These are phyloP conservation scores for Colletotrichum endophyticum DNA, from an alignment of 2,329 filamentous ascomycete genomes.

Conservation along the genomic window DNA sequence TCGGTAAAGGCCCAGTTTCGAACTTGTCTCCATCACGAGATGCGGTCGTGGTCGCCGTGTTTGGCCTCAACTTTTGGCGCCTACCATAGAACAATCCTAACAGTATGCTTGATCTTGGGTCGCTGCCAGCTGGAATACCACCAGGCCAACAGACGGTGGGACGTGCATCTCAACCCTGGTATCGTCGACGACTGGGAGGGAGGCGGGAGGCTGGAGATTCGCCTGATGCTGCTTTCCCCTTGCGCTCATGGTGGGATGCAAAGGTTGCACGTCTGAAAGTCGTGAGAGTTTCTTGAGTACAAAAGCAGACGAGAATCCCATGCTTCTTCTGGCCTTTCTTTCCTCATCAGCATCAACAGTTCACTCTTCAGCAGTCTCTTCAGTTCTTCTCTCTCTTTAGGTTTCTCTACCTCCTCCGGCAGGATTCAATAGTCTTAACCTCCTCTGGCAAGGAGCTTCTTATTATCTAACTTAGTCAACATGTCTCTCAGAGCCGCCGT, in stretches of 20 bases:
- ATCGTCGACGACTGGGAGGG: neutral
- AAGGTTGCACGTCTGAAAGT: neutral
- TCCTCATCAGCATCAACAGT: conserved; percentile 14
- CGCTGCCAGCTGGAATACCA: neutral
- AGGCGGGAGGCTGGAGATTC: neutral
- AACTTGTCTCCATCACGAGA: conserved; percentile 13
- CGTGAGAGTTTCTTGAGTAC: conserved; percentile 2
- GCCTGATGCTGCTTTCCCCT: neutral
- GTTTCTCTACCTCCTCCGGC: conserved; percentile 13
- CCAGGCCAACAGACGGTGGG: neutral
- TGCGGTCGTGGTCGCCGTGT: neutral
- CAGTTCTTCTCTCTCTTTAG: conserved; percentile 10
- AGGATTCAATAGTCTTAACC: conserved; percentile 13
- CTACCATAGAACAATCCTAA: neutral
- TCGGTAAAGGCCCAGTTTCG: conserved; percentile 9
- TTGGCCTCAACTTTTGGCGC: conserved; percentile 17
- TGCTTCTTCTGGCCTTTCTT: neutral
- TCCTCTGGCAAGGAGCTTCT: conserved; percentile 20
- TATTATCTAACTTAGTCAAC: conserved; percentile 18
- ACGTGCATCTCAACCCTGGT: neutral
- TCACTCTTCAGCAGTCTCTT: conserved; percentile 14
- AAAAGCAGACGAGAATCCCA: conserved; percentile 7
- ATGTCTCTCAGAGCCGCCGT: conserved; percentile 37
- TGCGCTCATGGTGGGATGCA: neutral
- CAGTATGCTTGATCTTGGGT: neutral